Evolutionary conservation across 2,329 filamentous ascomycete genomes (phyloP).

Genomic region (Alternaria postmessia): DNA sequence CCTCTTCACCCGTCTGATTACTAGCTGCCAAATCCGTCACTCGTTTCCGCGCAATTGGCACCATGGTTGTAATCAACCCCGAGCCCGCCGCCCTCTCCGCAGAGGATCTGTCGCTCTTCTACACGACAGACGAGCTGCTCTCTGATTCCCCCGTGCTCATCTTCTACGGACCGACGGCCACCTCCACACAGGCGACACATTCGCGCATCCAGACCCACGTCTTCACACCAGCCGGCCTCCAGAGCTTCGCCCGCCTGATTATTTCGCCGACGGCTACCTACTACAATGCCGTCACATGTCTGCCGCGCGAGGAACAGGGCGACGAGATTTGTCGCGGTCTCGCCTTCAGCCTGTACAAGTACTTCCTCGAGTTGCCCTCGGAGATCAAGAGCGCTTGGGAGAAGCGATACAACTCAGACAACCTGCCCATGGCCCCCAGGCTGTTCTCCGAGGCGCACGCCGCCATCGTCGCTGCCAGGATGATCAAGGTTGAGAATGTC

Average conservation of each 20-base stretch:
- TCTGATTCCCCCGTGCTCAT: slow-evolving; percentile 83
- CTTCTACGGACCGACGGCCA: slow-evolving; percentile 92
- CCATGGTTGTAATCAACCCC: slow-evolving; percentile 84
- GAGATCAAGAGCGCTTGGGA: slow-evolving; percentile 76
- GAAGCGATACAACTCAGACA: slow-evolving; percentile 61
- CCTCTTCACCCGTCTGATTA: slow-evolving; percentile 14
- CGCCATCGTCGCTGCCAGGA: slow-evolving; percentile 84
- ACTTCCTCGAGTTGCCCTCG: slow-evolving; percentile 86
- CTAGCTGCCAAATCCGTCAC: slow-evolving; percentile 30
- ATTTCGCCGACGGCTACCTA: slow-evolving; percentile 91
- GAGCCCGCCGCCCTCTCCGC: slow-evolving; percentile 78
- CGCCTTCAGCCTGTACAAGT: slow-evolving; percentile 92
- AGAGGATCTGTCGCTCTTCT: slow-evolving; percentile 86
- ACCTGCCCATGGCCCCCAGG: slow-evolving; percentile 68
- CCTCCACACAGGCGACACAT: slow-evolving; percentile 85
- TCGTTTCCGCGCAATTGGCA: slow-evolving; percentile 46
- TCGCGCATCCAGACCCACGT: slow-evolving; percentile 95
- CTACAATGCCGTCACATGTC: slow-evolving; percentile 86
- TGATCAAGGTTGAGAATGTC: slow-evolving; percentile 82
- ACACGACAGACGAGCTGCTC: slow-evolving; percentile 84
- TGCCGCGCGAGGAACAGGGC: slow-evolving; percentile 93
- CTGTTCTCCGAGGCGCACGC: slow-evolving; percentile 93
- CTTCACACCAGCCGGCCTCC: slow-evolving; percentile 86
- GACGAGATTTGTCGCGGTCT: slow-evolving; percentile 91
- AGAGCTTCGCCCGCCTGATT: slow-evolving; percentile 88